Conservation (phyloP, 208 protist species). For the Trypanosoma mega region DNA sequence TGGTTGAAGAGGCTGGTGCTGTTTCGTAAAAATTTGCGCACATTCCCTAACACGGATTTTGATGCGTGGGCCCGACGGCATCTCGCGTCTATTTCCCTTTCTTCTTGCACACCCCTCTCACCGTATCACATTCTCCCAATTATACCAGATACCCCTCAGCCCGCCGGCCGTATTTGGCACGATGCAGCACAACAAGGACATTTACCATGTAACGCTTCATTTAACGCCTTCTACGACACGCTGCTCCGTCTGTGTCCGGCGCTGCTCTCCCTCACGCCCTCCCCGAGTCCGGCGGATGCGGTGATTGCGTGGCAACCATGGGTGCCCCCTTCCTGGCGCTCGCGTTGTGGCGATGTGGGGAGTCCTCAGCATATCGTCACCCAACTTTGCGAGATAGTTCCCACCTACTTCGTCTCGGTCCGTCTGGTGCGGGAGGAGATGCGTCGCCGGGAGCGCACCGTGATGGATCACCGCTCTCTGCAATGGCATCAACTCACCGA, state of each 20-base stretch:
- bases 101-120: constrained; percentile 9
- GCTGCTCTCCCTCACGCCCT: constrained; percentile 8
- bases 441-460: not conserved
- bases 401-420: constrained; percentile 24
- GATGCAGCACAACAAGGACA: constrained; percentile 1
- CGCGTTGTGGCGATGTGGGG: not conserved
- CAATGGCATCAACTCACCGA: constrained; percentile 20
- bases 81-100: constrained; percentile 4
- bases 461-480: not conserved
- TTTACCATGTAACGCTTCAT: constrained; percentile 10
- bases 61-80: constrained; percentile 15
- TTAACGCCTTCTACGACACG: constrained; percentile 11
- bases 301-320: constrained; percentile 24
- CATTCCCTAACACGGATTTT: not conserved
- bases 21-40: not conserved
- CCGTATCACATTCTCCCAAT: constrained; percentile 10
- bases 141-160: constrained; percentile 2
- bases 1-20: not conserved
- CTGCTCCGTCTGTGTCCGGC: constrained; percentile 7
- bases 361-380: not conserved
- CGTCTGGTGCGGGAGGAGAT: constrained; percentile 11
- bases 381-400: constrained; percentile 8
- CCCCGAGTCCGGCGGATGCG: not conserved
- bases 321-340: constrained; percentile 13
- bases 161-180: constrained; percentile 18